These are phyloP conservation scores for Pestalotiopsis sp. DNA, from an alignment of 2,329 filamentous ascomycete species.

Conservation along the genomic window DNA sequence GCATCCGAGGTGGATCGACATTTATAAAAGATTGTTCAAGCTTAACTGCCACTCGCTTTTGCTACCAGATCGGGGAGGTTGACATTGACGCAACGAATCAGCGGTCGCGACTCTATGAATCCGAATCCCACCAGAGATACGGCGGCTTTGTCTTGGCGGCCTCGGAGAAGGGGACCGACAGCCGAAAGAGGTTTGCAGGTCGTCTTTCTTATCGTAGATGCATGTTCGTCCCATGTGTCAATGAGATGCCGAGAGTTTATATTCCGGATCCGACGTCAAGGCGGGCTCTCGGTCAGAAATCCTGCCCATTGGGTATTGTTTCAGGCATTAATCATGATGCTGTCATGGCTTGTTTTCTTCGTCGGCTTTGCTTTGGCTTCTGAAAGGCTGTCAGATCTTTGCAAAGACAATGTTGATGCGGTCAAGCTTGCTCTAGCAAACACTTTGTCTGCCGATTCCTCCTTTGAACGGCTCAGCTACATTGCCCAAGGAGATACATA, in stretches of 20 bases:
- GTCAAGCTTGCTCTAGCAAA: conserved; percentile 20
- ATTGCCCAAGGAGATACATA: conserved; percentile 32
- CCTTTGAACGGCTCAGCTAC: conserved; percentile 27
- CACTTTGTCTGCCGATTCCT: conserved; percentile 21
- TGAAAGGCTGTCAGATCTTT: neutral
- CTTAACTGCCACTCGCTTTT: neutral
- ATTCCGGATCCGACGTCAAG: neutral
- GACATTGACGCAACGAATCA: neutral
- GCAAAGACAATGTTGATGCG: conserved; percentile 17
- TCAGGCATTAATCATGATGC: no score
- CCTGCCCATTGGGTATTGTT: neutral
- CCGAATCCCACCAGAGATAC: neutral
- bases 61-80: neutral
- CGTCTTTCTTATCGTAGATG: neutral
- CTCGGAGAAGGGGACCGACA: neutral
- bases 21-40: neutral
- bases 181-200: neutral
- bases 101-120: neutral
- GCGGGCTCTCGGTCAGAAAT: neutral
- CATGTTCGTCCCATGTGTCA: neutral
- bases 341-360: no score
- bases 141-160: neutral
- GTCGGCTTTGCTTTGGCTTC: neutral
- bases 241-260: neutral
- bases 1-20: neutral